phyloP scores from a whole-genome alignment of 345 rosid genomes.

The Gossypium longicalyx region DNA sequence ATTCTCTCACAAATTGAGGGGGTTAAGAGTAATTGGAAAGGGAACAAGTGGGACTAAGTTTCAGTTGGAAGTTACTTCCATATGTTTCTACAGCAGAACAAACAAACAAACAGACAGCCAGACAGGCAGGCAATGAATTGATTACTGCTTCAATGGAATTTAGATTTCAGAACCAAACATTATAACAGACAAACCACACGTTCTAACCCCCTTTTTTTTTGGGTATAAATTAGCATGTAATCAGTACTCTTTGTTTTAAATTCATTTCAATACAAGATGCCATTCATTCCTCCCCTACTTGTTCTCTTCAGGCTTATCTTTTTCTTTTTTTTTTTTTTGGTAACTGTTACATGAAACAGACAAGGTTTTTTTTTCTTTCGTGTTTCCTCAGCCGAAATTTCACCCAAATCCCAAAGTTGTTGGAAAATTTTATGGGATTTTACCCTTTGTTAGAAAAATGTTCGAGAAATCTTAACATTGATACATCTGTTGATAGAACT shows the following conservation, averaged over 20 bases:
- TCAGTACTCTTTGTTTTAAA: too few species aligned
- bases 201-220: neutral
- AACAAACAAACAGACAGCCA: too few species aligned
- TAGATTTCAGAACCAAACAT: neutral
- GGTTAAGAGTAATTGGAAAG: too few species aligned
- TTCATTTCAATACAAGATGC: neutral
- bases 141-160: neutral
- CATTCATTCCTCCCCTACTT: neutral
- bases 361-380: neutral
- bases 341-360: neutral
- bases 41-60: neutral
- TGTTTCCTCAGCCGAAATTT: neutral
- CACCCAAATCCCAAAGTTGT: neutral
- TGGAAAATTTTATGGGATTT: neutral
- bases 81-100: neutral
- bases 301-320: neutral
- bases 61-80: neutral
- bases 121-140: neutral
- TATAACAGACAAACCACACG: neutral
- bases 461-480: neutral
- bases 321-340: neutral
- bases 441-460: neutral
- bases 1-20: too few species aligned
- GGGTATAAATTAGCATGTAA: too few species aligned
- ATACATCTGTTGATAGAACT: neutral